Base-by-base conservation (phyloP, 306 rosid species). In the Trifolium fragiferum region DNA sequence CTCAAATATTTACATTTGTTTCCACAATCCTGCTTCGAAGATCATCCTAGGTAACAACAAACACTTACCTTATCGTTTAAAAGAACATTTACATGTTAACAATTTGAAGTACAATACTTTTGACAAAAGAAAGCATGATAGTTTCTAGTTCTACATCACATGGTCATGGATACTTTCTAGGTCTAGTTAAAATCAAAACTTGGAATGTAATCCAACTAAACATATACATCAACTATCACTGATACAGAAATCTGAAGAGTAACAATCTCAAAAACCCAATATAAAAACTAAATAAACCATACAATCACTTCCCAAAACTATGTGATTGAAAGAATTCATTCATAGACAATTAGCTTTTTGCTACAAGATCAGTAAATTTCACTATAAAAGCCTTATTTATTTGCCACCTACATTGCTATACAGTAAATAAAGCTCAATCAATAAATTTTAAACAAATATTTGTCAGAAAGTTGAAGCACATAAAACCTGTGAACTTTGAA, bases 401-500 rank as follows among this genome's bases (percentile, higher is more conserved):
- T 60, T 16, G 19, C 40, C 4, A 5, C 49, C 32, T 46, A 33
- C 25, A 63, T 47, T 67, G n/a, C 60, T 43, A 44, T 4, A 15
- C 57, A 23, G n/a, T 30, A 70, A 58, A 75, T 15, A 60, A 27
- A 37, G 51, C 33, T 25, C 76, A n/a, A 18, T n/a, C 74, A 44
- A 23, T 10, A 51, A 13, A 1, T 53, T 53, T 10, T 10, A 54
- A 49, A 64, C 50, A 64, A 63, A 69, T 15, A 60, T 7, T 54
- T 47, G 67, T 15, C 44, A 62, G 62, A 74, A 58, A 33, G n/a
- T 55, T 66, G 55, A 65, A 65, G 25, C 20, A 61, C 33, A 33
- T 25, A 68, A 77, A 83, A 88, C 98, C 98, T 95, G 99, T 57
- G 93, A 95, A 85, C 99, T 95, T 72, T 90, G 98, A 89, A 95